Evolutionary conservation across 2,329 filamentous ascomycete species (phyloP), one percentile per base, ranked within the genome.

Genomic region (Botrytis cinerea): DNA sequence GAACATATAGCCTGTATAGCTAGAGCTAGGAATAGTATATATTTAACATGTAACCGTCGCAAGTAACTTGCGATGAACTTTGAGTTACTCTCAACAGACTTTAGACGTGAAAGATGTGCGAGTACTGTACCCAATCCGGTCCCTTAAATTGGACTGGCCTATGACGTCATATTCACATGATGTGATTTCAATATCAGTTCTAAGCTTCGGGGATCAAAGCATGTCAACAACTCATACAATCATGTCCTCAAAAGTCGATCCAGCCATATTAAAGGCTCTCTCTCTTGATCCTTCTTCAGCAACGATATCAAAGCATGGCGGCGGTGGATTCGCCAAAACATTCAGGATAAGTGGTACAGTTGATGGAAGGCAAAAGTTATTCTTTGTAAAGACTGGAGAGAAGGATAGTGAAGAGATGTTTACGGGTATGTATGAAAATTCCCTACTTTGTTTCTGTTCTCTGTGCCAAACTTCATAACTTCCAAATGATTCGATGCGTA

Each of bases 311-410:
- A 84, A 87, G 5, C 87, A 91, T 75, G 91, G 91, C 73, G 88
- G 90, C 66, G 92, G 91, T 1, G 90, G 90, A 60, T 92, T 92
- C 76, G 86, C 91, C 1, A 90, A 89, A 0, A 93, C 91, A 0
- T 91, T 87, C 73, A 92, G 90, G 80, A 84, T 89, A 62, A 84
- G 82, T 7, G 83, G 83, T 8, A 83, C 81, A 71, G 79, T 71
- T 8, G 68, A 77, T 59, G 77, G 75, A n/a, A 70, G 74, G 46
- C 76, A 78, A 70, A 79, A 77, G 64, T 40, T 75, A n/a, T 94
- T 87, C 78, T 95, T 95, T 80, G 87, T 95, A 82, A 95, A 95
- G 82, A 93, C 87, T 0, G 91, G 90, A 0, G 82, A 81, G 7
- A 91, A 90, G 0, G 80, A 83, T 4, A 86, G 87, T 28, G 87